These are phyloP conservation scores for Phytophthora fragariaefolia DNA, from an alignment of 352 stramenopile species.

Conservation along the genomic window DNA sequence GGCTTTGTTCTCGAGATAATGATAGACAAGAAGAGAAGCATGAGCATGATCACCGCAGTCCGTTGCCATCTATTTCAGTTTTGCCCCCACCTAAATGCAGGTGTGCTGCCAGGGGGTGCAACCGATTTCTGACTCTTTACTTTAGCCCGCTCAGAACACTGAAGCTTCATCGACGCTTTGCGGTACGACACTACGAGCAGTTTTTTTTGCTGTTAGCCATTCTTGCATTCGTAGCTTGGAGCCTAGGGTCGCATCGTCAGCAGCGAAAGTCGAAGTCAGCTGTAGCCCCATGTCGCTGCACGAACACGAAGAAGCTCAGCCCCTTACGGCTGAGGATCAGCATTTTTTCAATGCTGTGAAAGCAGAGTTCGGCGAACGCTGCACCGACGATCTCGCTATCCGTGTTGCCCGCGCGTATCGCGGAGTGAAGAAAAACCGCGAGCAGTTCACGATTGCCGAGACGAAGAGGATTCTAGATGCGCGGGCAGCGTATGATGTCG, in stretches of 20 bases:
- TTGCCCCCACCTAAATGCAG: slow-evolving; percentile 21
- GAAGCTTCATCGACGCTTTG: slow-evolving; percentile 30
- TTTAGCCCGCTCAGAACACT: slow-evolving; percentile 27
- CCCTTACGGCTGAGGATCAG: slow-evolving; percentile 59
- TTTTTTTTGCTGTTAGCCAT: slow-evolving; percentile 11
- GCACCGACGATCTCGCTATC: slow-evolving; percentile 69
- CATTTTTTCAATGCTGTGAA: slow-evolving; percentile 66
- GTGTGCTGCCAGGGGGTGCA: neutral
- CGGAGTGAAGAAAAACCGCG: slow-evolving; percentile 69
- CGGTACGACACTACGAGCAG: slow-evolving; percentile 23
- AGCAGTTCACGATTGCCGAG: slow-evolving; percentile 69
- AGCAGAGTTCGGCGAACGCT: slow-evolving; percentile 53
- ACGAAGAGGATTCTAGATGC: slow-evolving; percentile 70
- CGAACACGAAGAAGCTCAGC: slow-evolving; percentile 55
- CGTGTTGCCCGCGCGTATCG: slow-evolving; percentile 68
- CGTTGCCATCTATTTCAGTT: slow-evolving; percentile 27
- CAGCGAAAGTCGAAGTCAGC: slow-evolving; percentile 1
- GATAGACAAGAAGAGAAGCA: slow-evolving; percentile 39
- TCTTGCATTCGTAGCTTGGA: slow-evolving; percentile 28
- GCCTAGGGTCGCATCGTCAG: neutral
- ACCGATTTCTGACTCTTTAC: slow-evolving; percentile 33
- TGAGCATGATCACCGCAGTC: slow-evolving; percentile 4
- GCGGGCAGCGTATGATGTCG: slow-evolving; percentile 50
- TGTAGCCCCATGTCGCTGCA: slow-evolving; percentile 36
- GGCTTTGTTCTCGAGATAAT: slow-evolving; percentile 33